Conservation (phyloP, 148 eudicot genomes). For the Tetragonia tetragonoides region DNA sequence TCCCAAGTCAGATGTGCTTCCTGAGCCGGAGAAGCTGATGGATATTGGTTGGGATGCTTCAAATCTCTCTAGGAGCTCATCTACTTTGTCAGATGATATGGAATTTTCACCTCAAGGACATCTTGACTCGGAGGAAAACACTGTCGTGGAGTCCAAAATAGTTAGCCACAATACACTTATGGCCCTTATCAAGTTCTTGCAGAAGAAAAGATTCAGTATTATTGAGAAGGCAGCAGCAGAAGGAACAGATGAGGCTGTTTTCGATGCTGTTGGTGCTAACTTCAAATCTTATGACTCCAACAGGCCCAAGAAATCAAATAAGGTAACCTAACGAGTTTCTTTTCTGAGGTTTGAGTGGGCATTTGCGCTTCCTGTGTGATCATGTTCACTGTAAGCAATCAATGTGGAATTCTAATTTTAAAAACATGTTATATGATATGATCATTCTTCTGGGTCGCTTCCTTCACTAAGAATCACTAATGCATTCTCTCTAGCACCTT, state of each 20-base stretch:
- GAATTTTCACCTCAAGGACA: constrained; percentile 53
- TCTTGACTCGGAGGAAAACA: constrained; percentile 56
- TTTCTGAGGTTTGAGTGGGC: neutral
- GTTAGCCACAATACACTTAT: constrained; percentile 89
- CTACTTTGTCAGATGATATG: constrained; percentile 84
- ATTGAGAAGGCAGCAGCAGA: constrained; percentile 94
- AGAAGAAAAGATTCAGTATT: constrained; percentile 71
- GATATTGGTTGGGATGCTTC: constrained; percentile 66
- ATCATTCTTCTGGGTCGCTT: neutral
- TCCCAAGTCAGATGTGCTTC: constrained; percentile 65
- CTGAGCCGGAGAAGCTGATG: constrained; percentile 74
- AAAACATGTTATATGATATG: neutral
- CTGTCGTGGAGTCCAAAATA: constrained; percentile 77
- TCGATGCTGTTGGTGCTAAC: constrained; percentile 79
- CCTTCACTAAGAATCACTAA: neutral
- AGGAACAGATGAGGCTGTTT: constrained; percentile 94
- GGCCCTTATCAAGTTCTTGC: constrained; percentile 92
- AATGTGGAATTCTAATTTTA: neutral
- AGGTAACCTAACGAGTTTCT: constrained; percentile 47
- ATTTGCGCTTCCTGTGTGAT: neutral
- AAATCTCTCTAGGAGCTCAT: constrained; percentile 70
- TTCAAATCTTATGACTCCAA: constrained; percentile 54
- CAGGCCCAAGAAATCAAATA: constrained; percentile 57
- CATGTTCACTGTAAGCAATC: neutral
- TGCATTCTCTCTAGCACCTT: neutral